phyloP scores from a whole-genome alignment of 1,139 yeast species.

The Lodderomyces jiufengensis region DNA sequence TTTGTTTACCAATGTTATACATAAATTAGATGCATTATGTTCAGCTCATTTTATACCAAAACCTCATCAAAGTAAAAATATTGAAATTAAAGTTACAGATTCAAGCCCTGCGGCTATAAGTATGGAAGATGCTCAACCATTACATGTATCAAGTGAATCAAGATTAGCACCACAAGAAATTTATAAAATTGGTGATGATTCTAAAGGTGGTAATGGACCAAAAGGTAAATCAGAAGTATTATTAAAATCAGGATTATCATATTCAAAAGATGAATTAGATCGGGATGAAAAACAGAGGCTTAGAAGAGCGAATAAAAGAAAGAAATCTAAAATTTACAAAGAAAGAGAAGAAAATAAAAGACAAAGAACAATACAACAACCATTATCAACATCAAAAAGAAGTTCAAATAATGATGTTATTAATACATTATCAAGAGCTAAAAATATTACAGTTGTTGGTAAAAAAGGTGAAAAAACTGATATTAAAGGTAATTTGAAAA shows the following conservation, averaged over 20 bases:
- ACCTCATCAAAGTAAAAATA: constrained; percentile 68
- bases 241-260: constrained; percentile 76
- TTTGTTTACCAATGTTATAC: constrained; percentile 58
- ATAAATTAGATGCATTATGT: constrained; percentile 80
- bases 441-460: constrained; percentile 77
- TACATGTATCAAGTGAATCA: constrained; percentile 69
- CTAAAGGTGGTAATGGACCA: constrained; percentile 41
- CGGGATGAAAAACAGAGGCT: constrained; percentile 85
- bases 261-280: constrained; percentile 78
- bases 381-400: constrained; percentile 21
- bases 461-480: constrained; percentile 75
- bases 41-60: constrained; percentile 94
- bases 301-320: constrained; percentile 83
- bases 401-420: constrained; percentile 62
- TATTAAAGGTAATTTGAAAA: constrained; percentile 63
- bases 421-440: constrained; percentile 69
- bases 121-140: constrained; percentile 97
- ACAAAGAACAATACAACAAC: constrained; percentile 21
- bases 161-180: constrained; percentile 94
- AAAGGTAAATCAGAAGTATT: constrained; percentile 54
- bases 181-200: constrained; percentile 57
- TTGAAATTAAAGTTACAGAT: constrained; percentile 69
- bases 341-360: constrained; percentile 28
- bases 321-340: constrained; percentile 56
- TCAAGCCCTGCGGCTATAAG: constrained; percentile 62